Percentiles rank a stretch among this genome's conserved stretches.
Evolutionary conservation across 2,329 filamentous ascomycete genomes (phyloP).

Genomic region (Ophiostoma sp.): DNA sequence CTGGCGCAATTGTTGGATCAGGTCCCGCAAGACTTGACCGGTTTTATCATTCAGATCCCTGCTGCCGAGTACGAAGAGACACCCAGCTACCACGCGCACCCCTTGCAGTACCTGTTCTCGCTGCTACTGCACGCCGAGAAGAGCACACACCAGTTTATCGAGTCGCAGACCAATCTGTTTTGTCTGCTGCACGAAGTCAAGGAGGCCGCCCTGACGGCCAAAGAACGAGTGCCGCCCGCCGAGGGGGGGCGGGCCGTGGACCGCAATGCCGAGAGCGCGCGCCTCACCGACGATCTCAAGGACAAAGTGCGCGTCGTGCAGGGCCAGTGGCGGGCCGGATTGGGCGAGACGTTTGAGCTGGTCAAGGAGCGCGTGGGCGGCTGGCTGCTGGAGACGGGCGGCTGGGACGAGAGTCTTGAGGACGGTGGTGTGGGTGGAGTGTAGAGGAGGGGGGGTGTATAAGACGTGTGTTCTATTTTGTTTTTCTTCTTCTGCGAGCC

Average conservation of each 20-base stretch:
- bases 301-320: slow-evolving; percentile 91
- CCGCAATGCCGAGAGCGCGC: slow-evolving; percentile 53
- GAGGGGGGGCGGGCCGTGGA: slow-evolving; percentile 37
- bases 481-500: background rate
- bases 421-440: slow-evolving; percentile 54
- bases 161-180: slow-evolving; percentile 86
- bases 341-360: slow-evolving; percentile 73
- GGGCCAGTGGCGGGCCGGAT: slow-evolving; percentile 82
- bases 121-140: slow-evolving; percentile 85
- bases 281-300: slow-evolving; percentile 82
- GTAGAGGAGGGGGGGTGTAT: slow-evolving; percentile 31
- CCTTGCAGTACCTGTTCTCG: slow-evolving; percentile 86
- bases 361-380: slow-evolving; percentile 73
- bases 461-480: background rate
- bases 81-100: slow-evolving; percentile 74
- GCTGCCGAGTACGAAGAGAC: slow-evolving; percentile 80
- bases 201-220: slow-evolving; percentile 70
- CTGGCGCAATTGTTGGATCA: slow-evolving; percentile 76
- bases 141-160: slow-evolving; percentile 94
- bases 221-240: slow-evolving; percentile 44
- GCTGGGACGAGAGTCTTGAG: slow-evolving; percentile 79
- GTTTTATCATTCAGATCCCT: slow-evolving; percentile 76
- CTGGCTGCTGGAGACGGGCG: slow-evolving; percentile 74
- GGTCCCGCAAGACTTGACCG: slow-evolving; percentile 61
- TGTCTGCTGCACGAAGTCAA: slow-evolving; percentile 91